These are phyloP conservation scores for Spizellomyces punctatus DNA, from an alignment of 192 early-diverging fungal genomes.

Conservation along the genomic window DNA sequence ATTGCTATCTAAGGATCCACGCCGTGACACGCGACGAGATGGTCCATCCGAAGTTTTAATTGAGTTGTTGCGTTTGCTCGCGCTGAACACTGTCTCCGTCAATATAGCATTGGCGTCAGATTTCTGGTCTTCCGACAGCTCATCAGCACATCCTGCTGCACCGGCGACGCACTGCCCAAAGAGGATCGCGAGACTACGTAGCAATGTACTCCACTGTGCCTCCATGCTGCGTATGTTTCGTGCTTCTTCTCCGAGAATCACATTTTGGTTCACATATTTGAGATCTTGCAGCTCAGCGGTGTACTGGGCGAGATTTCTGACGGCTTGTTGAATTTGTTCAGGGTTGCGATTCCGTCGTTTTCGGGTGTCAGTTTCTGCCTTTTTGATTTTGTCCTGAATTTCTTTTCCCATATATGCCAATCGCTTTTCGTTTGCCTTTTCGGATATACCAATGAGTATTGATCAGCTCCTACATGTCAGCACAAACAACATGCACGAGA, in stretches of 20 bases:
- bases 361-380: slow-evolving; percentile 8
- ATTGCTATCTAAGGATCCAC: slow-evolving; percentile 31
- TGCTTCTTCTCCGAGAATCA: slow-evolving; percentile 28
- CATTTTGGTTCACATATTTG: slow-evolving; percentile 18
- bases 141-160: not conserved
- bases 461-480: not conserved
- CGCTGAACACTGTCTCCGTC: not conserved
- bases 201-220: slow-evolving; percentile 18
- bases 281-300: slow-evolving; percentile 24
- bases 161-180: slow-evolving; percentile 3
- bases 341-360: slow-evolving; percentile 17
- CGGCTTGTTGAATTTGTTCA: slow-evolving; percentile 17
- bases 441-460: not conserved
- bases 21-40: slow-evolving; percentile 6
- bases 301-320: slow-evolving; percentile 15
- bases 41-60: not conserved
- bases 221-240: slow-evolving; percentile 25
- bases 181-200: not conserved
- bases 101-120: not conserved
- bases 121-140: not conserved
- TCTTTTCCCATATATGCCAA: slow-evolving; percentile 21
- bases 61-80: not conserved
- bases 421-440: slow-evolving; percentile 22
- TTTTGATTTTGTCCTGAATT: slow-evolving; percentile 34
- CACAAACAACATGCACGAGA: not conserved